Percentiles rank a stretch among this genome's conserved stretches.
Evolutionary conservation across 805 yeast species (phyloP).

Genomic region (Yamadazyma phyllophila): DNA sequence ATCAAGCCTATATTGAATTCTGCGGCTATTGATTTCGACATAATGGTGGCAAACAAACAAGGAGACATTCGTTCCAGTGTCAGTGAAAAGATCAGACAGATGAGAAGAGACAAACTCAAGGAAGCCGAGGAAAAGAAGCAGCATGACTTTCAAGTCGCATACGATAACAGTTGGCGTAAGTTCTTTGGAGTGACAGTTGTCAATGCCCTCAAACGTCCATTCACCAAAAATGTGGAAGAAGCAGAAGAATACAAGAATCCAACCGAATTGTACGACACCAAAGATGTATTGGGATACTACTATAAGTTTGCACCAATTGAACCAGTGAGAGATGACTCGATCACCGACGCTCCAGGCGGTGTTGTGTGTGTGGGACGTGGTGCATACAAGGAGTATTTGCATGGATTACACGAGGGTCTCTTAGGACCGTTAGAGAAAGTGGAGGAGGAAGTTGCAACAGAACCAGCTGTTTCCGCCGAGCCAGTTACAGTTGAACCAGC

Average conservation of each 20-base stretch:
- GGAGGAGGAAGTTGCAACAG: slow-evolving; percentile 22
- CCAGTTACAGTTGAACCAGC: too few species aligned
- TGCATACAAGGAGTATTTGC: slow-evolving; percentile 86
- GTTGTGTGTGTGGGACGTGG: slow-evolving; percentile 93
- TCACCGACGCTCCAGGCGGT: slow-evolving; percentile 67
- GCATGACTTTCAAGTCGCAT: slow-evolving; percentile 3
- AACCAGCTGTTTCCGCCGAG: background rate
- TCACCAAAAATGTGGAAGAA: slow-evolving; percentile 4
- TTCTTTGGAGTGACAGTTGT: slow-evolving; percentile 17
- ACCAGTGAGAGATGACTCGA: slow-evolving; percentile 45
- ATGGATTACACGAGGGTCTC: slow-evolving; percentile 92
- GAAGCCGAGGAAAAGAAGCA: background rate
- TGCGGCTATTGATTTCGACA: slow-evolving; percentile 79
- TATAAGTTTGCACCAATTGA: slow-evolving; percentile 26
- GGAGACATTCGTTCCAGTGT: slow-evolving; percentile 83
- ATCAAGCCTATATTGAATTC: slow-evolving; percentile 84
- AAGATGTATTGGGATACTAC: slow-evolving; percentile 60
- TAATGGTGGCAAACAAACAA: slow-evolving; percentile 75
- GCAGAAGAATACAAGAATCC: slow-evolving; percentile 14
- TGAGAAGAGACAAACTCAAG: slow-evolving; percentile 46
- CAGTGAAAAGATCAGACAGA: slow-evolving; percentile 74
- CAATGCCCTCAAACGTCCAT: slow-evolving; percentile 5
- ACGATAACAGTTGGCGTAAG: slow-evolving; percentile 25
- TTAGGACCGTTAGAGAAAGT: slow-evolving; percentile 74
- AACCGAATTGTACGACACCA: slow-evolving; percentile 38